These are phyloP conservation scores for Litchi chinensis DNA, from an alignment of 345 rosid species.

Conservation along the genomic window DNA sequence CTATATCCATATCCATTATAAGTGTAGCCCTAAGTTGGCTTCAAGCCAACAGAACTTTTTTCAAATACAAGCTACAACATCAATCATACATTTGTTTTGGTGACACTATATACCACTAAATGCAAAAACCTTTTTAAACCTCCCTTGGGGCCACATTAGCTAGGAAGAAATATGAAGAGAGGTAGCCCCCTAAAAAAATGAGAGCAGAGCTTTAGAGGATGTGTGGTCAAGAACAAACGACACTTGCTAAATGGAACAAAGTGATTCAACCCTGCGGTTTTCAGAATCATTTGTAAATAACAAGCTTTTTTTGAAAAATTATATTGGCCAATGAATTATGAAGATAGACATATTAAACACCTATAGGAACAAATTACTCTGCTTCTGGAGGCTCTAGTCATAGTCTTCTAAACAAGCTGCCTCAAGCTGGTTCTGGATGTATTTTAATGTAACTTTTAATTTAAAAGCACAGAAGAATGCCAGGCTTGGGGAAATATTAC, in stretches of 20 bases:
- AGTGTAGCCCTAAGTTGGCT: no score
- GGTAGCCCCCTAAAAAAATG: no score
- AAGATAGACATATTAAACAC: not conserved
- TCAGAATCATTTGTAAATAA: not conserved
- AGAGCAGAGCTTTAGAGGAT: not conserved
- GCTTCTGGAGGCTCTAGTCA: not conserved
- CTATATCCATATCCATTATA: no score
- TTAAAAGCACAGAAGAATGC: not conserved
- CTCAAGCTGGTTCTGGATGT: not conserved
- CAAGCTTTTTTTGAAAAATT: not conserved
- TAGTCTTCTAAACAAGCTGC: not conserved
- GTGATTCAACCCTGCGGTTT: no score
- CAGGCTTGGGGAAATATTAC: not conserved
- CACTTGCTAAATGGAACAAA: no score
- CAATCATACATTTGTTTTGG: not conserved
- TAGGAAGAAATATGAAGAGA: no score
- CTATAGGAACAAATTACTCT: not conserved
- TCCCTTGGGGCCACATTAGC: no score
- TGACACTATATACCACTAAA: not conserved
- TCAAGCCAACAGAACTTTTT: no score
- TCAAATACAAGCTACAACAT: not conserved
- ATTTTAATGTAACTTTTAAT: not conserved
- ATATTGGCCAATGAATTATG: no score
- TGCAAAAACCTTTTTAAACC: no score
- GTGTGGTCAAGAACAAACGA: not conserved